Evolutionary conservation across 495 filamentous ascomycete species (phyloP), one percentile per base, ranked within the genome.

Genomic region (Daldinia caldariorum): DNA sequence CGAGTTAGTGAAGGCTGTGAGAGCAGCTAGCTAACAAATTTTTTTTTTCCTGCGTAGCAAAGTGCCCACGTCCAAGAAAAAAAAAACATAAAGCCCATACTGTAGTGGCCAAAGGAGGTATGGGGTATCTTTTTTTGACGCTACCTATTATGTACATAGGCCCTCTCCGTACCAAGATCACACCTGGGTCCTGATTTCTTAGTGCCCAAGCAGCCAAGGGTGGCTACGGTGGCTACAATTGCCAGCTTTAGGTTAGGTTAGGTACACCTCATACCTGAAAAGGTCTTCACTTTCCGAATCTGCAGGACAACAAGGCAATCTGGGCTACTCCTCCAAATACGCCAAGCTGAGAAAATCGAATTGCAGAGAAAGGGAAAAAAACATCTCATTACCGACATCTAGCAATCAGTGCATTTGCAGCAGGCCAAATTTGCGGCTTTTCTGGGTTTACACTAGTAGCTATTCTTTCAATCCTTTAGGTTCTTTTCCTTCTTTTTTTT

Each of bases 341-440:
- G 37, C 16, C 18, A 58, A 41, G 37, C 10, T 18, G n/a, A 13
- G 10, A 41, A 58, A 29, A 26, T 16, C 13, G 14, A 58, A 41
- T 20, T 22, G 16, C 9, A 20, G 35, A 41, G 22, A 35, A 29
- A 59, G 20, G 7, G 41, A 43, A 41, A 10, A 59, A 43, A 31
- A 20, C 31, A 47, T 31, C 56, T 43, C 38, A 59, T 59, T 59
- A 41, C 56, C 56, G 37, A 35, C n/a, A 7, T 18, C 39, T 22
- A 66, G 57, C 62, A 70, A 66, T 53, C 67, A 66, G 49, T 58
- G 58, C 49, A 58, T 50, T 50, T 59, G 58, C 62, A 8, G 57
- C 51, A 62, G 63, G 54, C 58, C 39, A 66, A 49, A 51, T 38
- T 29, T 63, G 55, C 60, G 64, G 63, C 63, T 67, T 72, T 72